A percentile compares a stretch with the other conserved stretches of the same genome.
These are phyloP conservation scores for Ascosphaera acerosa DNA, from an alignment of 2,329 filamentous ascomycete genomes.

Conservation along the genomic window DNA sequence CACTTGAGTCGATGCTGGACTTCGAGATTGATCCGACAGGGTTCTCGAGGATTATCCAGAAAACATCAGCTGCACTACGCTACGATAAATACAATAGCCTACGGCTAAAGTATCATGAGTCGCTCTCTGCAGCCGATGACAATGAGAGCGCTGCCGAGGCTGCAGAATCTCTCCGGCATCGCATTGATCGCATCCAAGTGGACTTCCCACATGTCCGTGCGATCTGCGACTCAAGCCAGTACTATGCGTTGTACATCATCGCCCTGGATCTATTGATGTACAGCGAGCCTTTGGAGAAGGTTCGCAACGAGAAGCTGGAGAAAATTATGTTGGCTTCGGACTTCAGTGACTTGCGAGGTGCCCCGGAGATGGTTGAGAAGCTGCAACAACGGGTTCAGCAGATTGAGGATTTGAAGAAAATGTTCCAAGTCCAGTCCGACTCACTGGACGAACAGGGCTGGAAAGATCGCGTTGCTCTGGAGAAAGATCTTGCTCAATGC, in stretches of 20 bases:
- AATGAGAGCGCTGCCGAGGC: constrained; percentile 23
- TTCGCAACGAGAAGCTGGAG: constrained; percentile 78
- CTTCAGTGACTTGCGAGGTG: constrained; percentile 86
- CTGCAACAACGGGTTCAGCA: constrained; percentile 83
- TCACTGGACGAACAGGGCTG: constrained; percentile 72
- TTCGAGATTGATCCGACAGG: constrained; percentile 84
- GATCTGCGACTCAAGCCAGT: constrained; percentile 92
- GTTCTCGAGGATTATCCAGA: constrained; percentile 93
- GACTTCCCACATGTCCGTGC: constrained; percentile 85
- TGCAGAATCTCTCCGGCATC: constrained; percentile 26
- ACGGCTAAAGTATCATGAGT: constrained; percentile 89
- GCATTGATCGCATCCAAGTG: constrained; percentile 93
- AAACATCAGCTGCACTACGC: constrained; percentile 77
- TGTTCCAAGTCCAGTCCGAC: constrained; percentile 82
- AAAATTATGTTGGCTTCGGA: constrained; percentile 98
- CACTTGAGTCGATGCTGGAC: constrained; percentile 95
- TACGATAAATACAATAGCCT: constrained; percentile 98
- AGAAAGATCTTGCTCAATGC: constrained; percentile 65
- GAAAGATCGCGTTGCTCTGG: constrained; percentile 71
- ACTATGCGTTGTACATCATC: constrained; percentile 96
- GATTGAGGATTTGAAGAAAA: constrained; percentile 82
- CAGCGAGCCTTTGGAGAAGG: constrained; percentile 89
- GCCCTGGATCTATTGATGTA: constrained; percentile 89
- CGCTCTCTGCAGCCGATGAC: constrained; percentile 37
- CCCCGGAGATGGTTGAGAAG: constrained; percentile 74